Evolutionary conservation across 2,329 filamentous ascomycete genomes (phyloP), one percentile per base, ranked within the genome.

Genomic region (Cyclaneusma minus): DNA sequence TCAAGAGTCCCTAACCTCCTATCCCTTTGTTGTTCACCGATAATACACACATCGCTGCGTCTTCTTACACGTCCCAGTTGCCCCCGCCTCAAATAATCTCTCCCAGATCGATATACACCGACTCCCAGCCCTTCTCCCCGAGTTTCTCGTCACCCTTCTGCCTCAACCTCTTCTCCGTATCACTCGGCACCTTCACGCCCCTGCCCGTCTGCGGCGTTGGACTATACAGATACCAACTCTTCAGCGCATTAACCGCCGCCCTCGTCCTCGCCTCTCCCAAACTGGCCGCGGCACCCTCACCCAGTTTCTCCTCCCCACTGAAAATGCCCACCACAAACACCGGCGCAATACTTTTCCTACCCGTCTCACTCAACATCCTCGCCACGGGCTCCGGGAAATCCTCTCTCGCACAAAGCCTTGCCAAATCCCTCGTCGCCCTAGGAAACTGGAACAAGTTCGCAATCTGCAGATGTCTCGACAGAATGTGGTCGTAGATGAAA

Each of bases 191-290:
- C 16, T 55, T 54, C 5, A 58, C 51, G 13, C 60, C 34, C 2
- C 29, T 37, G 26, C 41, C 35, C 13, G 36, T 33, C 8, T 41
- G 42, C 7, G 13, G 18, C 49, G 17, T 46, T 2, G 89, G 87
- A 49, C 75, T 85, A 59, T 98, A 98, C 28, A 98, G 61, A 53
- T 98, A 98, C 89, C 89, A 98, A 5, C 76, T 65, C 62, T 93
- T 92, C 45, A 98, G 61, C 11, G 84, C 75, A 35, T 78, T 75
- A 44, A 91, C 85, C 19, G 81, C 72, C 12, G 89, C 89, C 49
- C 81, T 68, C 36, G 68, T 64, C 36, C 82, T 70, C 16, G 80
- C 87, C 42, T 83, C 68, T 38, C 83, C 64, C 30, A 95, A 58
- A 51, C 68, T 85, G 25, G 76, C 59, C 13, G 80, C 89, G 12